Base-by-base conservation (phyloP, 2,329 filamentous ascomycete genomes). In the Pseudocercospora cruenta region DNA sequence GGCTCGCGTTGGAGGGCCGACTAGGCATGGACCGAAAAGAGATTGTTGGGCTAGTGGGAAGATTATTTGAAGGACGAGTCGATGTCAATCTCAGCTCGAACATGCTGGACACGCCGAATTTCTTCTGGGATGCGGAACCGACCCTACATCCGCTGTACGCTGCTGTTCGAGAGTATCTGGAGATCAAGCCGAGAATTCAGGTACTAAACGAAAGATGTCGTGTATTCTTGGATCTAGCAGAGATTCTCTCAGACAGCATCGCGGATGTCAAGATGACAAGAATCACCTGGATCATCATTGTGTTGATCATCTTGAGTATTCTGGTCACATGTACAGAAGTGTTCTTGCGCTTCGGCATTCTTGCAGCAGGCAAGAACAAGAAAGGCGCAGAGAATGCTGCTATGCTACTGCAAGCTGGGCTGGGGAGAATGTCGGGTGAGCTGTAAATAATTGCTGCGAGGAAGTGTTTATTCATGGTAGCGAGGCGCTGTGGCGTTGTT, bases 71-170 rank as follows among this genome's bases (percentile, higher is more conserved):
- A 79, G 95, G 91, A 73, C 88, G 95, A 58, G 95, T 99, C 1
- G 94, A 99, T 73, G 96, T 99, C 60, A 99, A 99, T 79, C 87
- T 99, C 22, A 98, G 94, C 96, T 96, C 92, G 21, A 98, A 98
- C 77, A 94, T 97, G 78, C 90, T 97, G 65, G 94, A 97, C 78
- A 93, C 96, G 0, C 94, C 94, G 67, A 96, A 94, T 78, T 97
- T 97, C 85, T 96, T 98, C 85, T 99, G 95, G 95, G 94, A 98
- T 78, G 92, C 92, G 10, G 95, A 99, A 77, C 95, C 95, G 19
- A 97, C 93, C 0, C 85, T 99, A 0, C 93, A 97, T 77, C 95
- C 95, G 0, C 88, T 99, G 28, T 99, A 99, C 82, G 90, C 88
- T 66, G 95, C 94, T 66, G 93, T 98, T 59, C 92, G 95, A 73